phyloP scores from a whole-genome alignment of 140 eudicot genomes.

The Cichorium intybus region DNA sequence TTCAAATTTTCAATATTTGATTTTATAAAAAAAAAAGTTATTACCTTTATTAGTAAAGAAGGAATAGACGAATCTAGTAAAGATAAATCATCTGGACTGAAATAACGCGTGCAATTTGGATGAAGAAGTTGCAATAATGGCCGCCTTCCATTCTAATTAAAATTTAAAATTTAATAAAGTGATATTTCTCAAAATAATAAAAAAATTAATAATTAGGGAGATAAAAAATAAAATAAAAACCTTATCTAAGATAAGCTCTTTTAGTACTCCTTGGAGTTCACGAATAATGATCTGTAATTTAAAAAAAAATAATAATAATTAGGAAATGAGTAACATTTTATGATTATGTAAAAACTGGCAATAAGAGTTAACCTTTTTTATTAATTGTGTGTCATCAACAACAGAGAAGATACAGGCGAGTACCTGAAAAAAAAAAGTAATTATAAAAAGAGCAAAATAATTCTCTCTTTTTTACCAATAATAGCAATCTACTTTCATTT shows the following conservation, averaged over 20 bases:
- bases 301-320: slow-evolving; percentile 7
- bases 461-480: too few relatives aligned
- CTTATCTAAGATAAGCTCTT: slow-evolving; percentile 80
- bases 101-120: slow-evolving; percentile 79
- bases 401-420: slow-evolving; percentile 68
- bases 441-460: background rate
- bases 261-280: slow-evolving; percentile 60
- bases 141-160: slow-evolving; percentile 64
- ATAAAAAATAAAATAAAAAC: slow-evolving; percentile 25
- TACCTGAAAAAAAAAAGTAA: slow-evolving; percentile 42
- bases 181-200: too few relatives aligned
- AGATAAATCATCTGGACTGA: slow-evolving; percentile 72
- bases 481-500: too few relatives aligned
- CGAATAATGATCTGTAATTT: slow-evolving; percentile 60
- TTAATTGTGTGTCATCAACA: slow-evolving; percentile 91
- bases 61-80: slow-evolving; percentile 62
- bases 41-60: slow-evolving; percentile 58
- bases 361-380: slow-evolving; percentile 54
- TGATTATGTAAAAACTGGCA: background rate
- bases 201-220: background rate
- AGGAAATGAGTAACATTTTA: background rate
- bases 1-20: background rate
- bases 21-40: background rate
- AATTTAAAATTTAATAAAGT: background rate
- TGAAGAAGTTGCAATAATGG: slow-evolving; percentile 86